Percentiles rank a stretch among this genome's conserved stretches.
These are phyloP conservation scores for Agrostemma githago DNA, from an alignment of 148 eudicot genomes.

Conservation along the genomic window DNA sequence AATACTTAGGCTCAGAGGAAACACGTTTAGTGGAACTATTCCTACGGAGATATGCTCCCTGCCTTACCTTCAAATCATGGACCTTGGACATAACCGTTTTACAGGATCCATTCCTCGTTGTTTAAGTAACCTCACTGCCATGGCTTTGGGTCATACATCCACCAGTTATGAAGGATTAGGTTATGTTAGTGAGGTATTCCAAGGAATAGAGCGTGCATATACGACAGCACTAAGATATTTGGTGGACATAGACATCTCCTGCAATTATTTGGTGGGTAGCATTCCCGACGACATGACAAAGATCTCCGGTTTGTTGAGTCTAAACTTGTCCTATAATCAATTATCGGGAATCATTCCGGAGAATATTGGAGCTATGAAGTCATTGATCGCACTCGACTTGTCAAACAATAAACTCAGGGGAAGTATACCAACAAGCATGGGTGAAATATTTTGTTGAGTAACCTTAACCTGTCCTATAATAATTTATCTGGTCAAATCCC, in stretches of 20 bases:
- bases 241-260: too few species aligned
- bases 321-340: slow-evolving; percentile 25
- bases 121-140: background rate
- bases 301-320: background rate
- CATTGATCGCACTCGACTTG: slow-evolving; percentile 16
- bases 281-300: slow-evolving; percentile 21
- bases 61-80: slow-evolving; percentile 9
- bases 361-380: slow-evolving; percentile 16
- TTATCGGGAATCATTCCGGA: slow-evolving; percentile 16
- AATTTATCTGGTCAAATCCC: slow-evolving; percentile 24
- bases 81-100: slow-evolving; percentile 10
- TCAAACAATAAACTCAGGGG: slow-evolving; percentile 20
- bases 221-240: background rate
- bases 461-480: slow-evolving; percentile 28
- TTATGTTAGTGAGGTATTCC: background rate
- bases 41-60: slow-evolving; percentile 17
- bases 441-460: background rate
- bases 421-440: slow-evolving; percentile 26
- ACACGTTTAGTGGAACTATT: slow-evolving; percentile 7
- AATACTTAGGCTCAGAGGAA: background rate
- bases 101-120: slow-evolving; percentile 14
- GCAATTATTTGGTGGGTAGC: background rate
- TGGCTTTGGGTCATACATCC: too few species aligned
- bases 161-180: too few species aligned
- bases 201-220: slow-evolving; percentile 18